phyloP scores from a whole-genome alignment of 2,329 filamentous ascomycete genomes.

The Cordyceps sp. region DNA sequence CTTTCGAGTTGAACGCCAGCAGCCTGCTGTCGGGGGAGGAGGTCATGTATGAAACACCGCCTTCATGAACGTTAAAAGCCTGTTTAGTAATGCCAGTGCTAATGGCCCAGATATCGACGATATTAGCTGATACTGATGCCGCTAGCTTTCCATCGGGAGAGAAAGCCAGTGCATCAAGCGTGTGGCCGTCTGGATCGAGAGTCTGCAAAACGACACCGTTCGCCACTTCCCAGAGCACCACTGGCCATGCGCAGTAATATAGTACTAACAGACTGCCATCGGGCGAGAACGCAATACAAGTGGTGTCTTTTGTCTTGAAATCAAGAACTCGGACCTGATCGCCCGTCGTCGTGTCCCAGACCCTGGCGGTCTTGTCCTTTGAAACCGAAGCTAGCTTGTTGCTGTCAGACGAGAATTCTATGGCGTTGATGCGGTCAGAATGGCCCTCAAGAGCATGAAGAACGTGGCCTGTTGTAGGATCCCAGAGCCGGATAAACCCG shows the following conservation, averaged over 20 bases:
- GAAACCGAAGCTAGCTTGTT: not conserved
- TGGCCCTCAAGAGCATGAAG: not conserved
- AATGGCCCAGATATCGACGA: not conserved
- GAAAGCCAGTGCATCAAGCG: not conserved
- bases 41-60: not conserved
- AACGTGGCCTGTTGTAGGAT: not conserved
- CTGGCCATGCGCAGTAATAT: no score
- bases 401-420: not conserved
- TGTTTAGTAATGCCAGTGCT: not conserved
- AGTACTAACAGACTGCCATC: no score
- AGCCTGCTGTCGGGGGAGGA: not conserved
- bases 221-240: not conserved
- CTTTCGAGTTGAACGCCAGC: not conserved
- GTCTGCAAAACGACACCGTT: not conserved
- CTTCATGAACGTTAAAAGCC: not conserved
- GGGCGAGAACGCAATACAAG: not conserved
- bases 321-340: not conserved
- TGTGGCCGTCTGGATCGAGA: not conserved
- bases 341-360: not conserved
- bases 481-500: not conserved
- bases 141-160: not conserved
- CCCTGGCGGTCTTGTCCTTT: not conserved
- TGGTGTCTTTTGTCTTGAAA: not conserved
- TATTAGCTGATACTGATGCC: not conserved
- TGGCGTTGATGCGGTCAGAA: not conserved